Percentiles rank a stretch among this genome's conserved stretches.
phyloP scores from a whole-genome alignment of 2,329 filamentous ascomycete species.

The Zymoseptoria pseudotritici region DNA sequence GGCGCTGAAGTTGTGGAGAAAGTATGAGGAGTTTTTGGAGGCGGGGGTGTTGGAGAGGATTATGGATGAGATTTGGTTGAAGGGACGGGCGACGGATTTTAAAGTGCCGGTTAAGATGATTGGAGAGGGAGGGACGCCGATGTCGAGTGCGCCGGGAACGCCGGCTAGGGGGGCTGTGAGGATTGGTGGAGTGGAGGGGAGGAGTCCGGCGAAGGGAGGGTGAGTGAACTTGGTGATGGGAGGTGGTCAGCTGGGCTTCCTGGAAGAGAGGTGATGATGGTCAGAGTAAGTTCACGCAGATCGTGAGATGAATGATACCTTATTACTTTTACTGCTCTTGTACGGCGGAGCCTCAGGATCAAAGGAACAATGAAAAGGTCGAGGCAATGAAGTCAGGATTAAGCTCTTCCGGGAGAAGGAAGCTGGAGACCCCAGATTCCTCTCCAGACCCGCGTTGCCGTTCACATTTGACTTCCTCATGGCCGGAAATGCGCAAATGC shows the following conservation, averaged over 20 bases:
- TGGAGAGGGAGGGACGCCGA: background rate
- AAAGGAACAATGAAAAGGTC: no score
- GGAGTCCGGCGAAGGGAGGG: background rate
- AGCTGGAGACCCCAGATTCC: background rate
- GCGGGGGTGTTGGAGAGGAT: constrained; percentile 77
- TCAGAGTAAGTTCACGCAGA: no score
- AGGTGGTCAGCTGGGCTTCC: no score
- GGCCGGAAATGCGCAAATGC: background rate
- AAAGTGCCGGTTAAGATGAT: constrained; percentile 17
- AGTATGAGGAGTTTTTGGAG: constrained; percentile 82
- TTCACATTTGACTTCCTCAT: background rate
- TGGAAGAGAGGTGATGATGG: no score
- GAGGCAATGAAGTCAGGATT: background rate
- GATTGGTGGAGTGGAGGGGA: background rate
- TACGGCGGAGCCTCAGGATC: no score
- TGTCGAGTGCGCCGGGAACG: background rate
- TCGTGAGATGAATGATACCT: no score
- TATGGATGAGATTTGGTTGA: constrained; percentile 74
- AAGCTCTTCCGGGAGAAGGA: background rate
- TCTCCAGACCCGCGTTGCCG: background rate
- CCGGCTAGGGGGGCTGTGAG: no score
- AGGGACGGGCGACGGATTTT: constrained; percentile 50
- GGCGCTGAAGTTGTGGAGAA: constrained; percentile 79
- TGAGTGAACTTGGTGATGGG: background rate
- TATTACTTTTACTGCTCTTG: no score